phyloP scores from a whole-genome alignment of 2,329 filamentous ascomycete species.

The Ceratocystis albifundus region DNA sequence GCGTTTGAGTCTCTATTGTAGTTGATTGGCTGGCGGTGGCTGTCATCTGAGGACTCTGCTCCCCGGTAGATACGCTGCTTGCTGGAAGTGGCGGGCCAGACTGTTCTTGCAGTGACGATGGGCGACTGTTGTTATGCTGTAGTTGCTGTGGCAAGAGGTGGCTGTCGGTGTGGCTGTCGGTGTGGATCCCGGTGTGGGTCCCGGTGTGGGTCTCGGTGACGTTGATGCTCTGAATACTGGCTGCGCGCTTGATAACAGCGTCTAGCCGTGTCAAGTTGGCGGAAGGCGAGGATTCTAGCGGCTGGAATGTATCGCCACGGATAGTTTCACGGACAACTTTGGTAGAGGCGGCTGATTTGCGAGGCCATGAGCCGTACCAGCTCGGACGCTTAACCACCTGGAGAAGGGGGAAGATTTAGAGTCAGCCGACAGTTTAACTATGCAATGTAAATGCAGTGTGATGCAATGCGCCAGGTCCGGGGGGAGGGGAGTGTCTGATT shows the following conservation, averaged over 20 bases:
- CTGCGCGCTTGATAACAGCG: conserved; percentile 24
- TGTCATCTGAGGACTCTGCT: background rate
- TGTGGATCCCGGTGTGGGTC: background rate
- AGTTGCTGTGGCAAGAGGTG: background rate
- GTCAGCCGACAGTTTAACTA: background rate
- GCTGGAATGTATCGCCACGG: conserved; percentile 42
- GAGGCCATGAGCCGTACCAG: conserved; percentile 54
- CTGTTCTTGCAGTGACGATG: background rate
- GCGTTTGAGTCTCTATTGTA: background rate
- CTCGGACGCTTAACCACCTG: conserved; percentile 44
- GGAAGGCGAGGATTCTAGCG: conserved; percentile 34
- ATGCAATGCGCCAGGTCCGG: background rate
- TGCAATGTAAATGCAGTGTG: background rate
- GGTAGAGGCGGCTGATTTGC: conserved; percentile 48
- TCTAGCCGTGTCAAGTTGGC: conserved; percentile 44
- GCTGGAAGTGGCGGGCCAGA: background rate
- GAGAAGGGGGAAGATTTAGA: background rate
- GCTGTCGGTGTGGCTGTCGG: background rate
- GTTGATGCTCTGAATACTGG: conserved; percentile 28
- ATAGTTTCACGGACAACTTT: conserved; percentile 51
- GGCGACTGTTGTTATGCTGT: background rate
- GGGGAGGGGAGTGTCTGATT: too few relatives aligned
- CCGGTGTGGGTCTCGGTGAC: background rate
- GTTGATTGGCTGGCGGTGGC: background rate
- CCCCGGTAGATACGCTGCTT: background rate